Evolutionary conservation across 2,329 filamentous ascomycete genomes (phyloP).

Genomic region (Cercospora canescens): DNA sequence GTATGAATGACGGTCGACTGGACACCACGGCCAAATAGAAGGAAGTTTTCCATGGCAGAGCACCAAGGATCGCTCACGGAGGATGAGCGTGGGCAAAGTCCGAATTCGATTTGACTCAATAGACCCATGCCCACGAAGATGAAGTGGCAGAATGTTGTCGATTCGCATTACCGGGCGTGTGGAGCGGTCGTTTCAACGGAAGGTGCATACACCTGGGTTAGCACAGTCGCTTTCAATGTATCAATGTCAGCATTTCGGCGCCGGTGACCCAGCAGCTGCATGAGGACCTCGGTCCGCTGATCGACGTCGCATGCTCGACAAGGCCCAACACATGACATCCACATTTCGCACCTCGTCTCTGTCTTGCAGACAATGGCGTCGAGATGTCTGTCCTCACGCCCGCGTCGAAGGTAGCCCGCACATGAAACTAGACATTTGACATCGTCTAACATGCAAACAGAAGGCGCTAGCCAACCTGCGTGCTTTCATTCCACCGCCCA

Average conservation of each 20-base stretch:
- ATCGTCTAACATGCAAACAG: constrained; percentile 19
- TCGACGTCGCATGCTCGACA: constrained; percentile 12
- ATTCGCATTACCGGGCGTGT: not conserved
- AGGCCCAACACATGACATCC: not conserved
- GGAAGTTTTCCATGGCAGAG: not conserved
- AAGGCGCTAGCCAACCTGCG: constrained; percentile 58
- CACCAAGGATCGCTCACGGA: not conserved
- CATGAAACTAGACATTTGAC: not conserved
- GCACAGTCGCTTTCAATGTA: not conserved
- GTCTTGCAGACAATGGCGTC: constrained; percentile 23
- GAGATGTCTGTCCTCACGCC: constrained; percentile 36
- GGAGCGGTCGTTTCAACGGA: not conserved
- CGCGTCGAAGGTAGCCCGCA: constrained; percentile 32
- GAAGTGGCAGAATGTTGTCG: not conserved
- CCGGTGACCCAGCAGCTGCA: not conserved
- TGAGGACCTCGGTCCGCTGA: constrained; percentile 14
- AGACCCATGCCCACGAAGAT: not conserved
- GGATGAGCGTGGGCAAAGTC: not conserved
- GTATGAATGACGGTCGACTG: not conserved
- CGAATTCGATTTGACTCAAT: not conserved
- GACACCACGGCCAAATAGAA: not conserved
- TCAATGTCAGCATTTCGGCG: constrained; percentile 1
- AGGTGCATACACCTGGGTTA: not conserved
- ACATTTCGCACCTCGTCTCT: constrained; percentile 7
- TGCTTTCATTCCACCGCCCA: constrained; percentile 57